Base-by-base conservation (phyloP, 306 rosid genomes). In the Glycyrrhiza uralensis region DNA sequence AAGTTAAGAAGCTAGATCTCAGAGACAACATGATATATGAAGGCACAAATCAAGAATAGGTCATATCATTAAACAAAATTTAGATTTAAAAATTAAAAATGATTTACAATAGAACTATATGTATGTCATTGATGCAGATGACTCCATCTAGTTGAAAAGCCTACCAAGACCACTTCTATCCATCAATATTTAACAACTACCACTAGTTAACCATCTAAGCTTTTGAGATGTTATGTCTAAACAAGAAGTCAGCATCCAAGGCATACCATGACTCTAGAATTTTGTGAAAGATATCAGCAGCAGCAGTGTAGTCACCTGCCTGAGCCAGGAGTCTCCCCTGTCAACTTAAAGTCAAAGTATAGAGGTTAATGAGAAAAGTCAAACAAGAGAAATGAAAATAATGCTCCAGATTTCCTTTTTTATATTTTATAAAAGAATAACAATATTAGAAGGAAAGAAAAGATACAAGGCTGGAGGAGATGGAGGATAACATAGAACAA, bases 251-350 rank as follows among this genome's bases (percentile, higher is more conserved):
- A 39, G 36, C 8, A 12, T 76, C 28, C 69, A 72, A 35, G 77
- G 28, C 90, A 79, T 88, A 95, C 99, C 99, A 79, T 68, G 87
- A 66, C 77, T 89, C 92, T n/a, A 95, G 79, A 75, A 88, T 88
- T 71, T 83, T 92, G 79, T 85, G 86, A 83, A 88, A 95, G 71
- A 85, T 76, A 72, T 52, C 32, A 51, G 96, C 82, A 20, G 99
- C 99, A 32, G 89, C 90, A 72, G 84, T 49, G 58, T 86, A 88
- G 75, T 95, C 97, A 72, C 96, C 92, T 68, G 85, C 87, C 97
- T 74, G 87, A 69, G 99, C 97, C 81, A 87, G 93, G 89, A 95
- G 99, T 85, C 99, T 92, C 81, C 99, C 99, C 99, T 95, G 99
- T 95, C 97, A 92, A 95, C 99, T 95, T 95, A 76, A 87, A 88